These are phyloP conservation scores for Didymella sp. DNA, from an alignment of 2,329 filamentous ascomycete species.

Conservation along the genomic window DNA sequence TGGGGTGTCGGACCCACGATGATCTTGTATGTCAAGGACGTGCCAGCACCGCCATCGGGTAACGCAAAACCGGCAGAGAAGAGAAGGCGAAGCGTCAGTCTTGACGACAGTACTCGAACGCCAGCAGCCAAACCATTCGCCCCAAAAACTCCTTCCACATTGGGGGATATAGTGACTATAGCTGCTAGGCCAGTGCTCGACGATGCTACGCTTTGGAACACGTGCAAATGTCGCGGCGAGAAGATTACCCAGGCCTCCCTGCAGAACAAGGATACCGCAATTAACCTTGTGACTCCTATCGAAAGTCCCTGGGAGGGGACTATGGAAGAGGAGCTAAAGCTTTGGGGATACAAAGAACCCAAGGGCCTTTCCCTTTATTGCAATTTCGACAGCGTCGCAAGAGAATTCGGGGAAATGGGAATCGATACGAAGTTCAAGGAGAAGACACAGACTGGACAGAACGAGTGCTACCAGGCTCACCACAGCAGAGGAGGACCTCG, in stretches of 20 bases:
- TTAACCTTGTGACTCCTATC: background rate
- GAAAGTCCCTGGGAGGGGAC: slow-evolving; percentile 10
- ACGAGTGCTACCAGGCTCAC: slow-evolving; percentile 1
- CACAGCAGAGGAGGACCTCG: background rate
- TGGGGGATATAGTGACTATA: background rate
- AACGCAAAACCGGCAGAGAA: background rate
- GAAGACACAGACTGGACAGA: background rate
- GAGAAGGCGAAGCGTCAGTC: background rate
- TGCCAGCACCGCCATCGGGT: background rate
- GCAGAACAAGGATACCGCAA: slow-evolving; percentile 7
- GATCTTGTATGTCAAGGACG: slow-evolving; percentile 1
- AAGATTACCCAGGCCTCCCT: slow-evolving; percentile 4
- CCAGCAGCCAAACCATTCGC: background rate
- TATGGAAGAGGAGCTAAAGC: slow-evolving; percentile 2
- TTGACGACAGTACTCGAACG: background rate
- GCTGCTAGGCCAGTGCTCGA: background rate
- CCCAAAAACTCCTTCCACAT: background rate
- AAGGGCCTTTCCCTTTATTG: background rate
- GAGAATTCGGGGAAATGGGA: background rate
- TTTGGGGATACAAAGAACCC: slow-evolving; percentile 9
- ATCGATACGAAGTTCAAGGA: slow-evolving; percentile 4
- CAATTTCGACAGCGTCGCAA: background rate
- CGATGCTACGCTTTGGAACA: slow-evolving; percentile 1
- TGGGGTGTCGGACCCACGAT: background rate
- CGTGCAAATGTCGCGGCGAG: slow-evolving; percentile 6